Percentiles rank a stretch among this genome's conserved stretches.
Evolutionary conservation across 805 yeast species (phyloP).

Genomic region (Ogataea siamensis): DNA sequence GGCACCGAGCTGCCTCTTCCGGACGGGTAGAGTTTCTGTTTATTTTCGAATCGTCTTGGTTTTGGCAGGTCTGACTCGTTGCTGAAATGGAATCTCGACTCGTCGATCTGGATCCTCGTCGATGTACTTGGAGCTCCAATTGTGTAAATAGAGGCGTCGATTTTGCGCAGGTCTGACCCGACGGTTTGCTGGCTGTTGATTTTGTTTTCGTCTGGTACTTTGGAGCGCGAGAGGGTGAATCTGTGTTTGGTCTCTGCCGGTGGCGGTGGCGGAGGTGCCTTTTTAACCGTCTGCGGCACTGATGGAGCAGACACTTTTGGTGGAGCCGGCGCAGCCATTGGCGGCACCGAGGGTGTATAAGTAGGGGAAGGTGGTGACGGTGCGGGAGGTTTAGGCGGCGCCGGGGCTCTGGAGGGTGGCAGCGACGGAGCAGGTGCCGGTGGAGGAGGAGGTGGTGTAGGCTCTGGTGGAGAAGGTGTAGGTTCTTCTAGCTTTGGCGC

Average conservation of each 20-base stretch:
- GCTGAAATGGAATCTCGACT: constrained; percentile 66
- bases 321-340: constrained; percentile 21
- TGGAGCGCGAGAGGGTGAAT: constrained; percentile 15
- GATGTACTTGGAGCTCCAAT: constrained; percentile 39
- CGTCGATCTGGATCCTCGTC: constrained; percentile 55
- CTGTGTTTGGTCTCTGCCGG: constrained; percentile 20
- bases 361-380: constrained; percentile 17
- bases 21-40: constrained; percentile 83
- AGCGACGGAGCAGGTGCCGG: constrained; percentile 11
- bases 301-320: constrained; percentile 15
- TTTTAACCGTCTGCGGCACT: constrained; percentile 13
- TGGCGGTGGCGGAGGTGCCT: constrained; percentile 34
- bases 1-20: constrained; percentile 95
- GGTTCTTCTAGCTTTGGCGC: too few species aligned
- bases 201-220: constrained; percentile 32
- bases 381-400: constrained; percentile 12
- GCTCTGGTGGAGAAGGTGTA: background rate
- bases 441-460: constrained; percentile 16
- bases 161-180: constrained; percentile 54
- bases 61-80: constrained; percentile 73
- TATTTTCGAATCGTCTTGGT: constrained; percentile 77
- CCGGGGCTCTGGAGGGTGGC: constrained; percentile 2
- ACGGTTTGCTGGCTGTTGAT: constrained; percentile 43
- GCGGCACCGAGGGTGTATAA: constrained; percentile 6
- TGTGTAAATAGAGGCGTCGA: constrained; percentile 66